phyloP scores from a whole-genome alignment of 225 moss, liverwort and hornwort genomes.

The Asterella californica region DNA sequence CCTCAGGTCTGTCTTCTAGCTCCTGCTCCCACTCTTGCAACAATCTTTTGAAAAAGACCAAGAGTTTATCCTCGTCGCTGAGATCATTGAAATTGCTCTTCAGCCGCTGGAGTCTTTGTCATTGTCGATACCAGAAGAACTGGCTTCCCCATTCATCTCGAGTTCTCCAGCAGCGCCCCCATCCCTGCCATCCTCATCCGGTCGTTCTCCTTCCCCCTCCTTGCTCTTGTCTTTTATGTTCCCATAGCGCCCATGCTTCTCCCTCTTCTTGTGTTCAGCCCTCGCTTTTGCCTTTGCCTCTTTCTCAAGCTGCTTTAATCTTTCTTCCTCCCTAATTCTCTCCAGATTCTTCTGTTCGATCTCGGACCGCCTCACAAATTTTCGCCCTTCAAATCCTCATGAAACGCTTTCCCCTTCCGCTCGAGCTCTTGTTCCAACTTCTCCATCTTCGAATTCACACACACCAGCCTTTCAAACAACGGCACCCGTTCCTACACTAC shows the following conservation, averaged over 20 bases:
- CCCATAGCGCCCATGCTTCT: conserved; percentile 88
- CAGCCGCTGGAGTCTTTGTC: conserved; percentile 88
- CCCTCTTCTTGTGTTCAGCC: conserved; percentile 88
- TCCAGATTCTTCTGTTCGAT: conserved; percentile 73
- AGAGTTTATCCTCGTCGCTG: conserved; percentile 50
- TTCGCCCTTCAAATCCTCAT: conserved; percentile 79
- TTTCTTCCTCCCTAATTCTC: conserved; percentile 55
- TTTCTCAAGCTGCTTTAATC: conserved; percentile 45
- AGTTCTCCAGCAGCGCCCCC: conserved; percentile 91
- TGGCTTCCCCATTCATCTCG: conserved; percentile 73
- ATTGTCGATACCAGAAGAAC: conserved; percentile 92
- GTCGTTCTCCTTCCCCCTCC: conserved; percentile 74
- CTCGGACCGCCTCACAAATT: conserved; percentile 84
- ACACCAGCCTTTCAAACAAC: background rate
- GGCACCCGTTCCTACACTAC: background rate
- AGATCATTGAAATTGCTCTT: conserved; percentile 89
- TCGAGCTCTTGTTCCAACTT: conserved; percentile 78
- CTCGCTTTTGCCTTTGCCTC: conserved; percentile 62
- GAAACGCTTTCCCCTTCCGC: conserved; percentile 71
- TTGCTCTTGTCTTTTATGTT: conserved; percentile 90
- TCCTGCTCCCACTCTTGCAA: too few relatives aligned
- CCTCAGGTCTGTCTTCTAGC: conserved; percentile 78
- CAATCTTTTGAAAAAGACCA: conserved; percentile 60
- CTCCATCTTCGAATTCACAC: conserved; percentile 76
- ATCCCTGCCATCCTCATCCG: conserved; percentile 82